Conservation (phyloP, 177 flowering plant genomes). For the Vitis hybrid region DNA sequence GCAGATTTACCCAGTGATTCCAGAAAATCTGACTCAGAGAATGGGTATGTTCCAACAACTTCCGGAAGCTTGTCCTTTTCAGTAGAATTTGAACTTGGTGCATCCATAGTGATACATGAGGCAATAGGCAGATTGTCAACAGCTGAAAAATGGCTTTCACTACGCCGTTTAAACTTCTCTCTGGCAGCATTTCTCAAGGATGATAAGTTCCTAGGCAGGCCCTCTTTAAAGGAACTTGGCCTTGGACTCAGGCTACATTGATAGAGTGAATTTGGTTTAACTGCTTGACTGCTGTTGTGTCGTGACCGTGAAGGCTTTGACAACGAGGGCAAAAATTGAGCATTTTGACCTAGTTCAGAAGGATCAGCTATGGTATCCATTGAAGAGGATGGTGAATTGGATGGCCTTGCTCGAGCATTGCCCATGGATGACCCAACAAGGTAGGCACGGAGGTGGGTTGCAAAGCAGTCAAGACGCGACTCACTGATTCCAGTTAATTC, state of each 20-base stretch:
- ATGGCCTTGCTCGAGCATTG: slow-evolving; percentile 23
- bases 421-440: slow-evolving; percentile 50
- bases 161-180: slow-evolving; percentile 55
- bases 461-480: slow-evolving; percentile 78
- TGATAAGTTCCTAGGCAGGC: slow-evolving; percentile 33
- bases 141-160: slow-evolving; percentile 34
- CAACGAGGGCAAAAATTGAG: slow-evolving; percentile 17
- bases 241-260: slow-evolving; percentile 74
- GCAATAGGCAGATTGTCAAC: slow-evolving; percentile 26
- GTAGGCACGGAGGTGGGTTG: slow-evolving; percentile 71
- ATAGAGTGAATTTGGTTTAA: slow-evolving; percentile 39
- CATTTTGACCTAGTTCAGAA: slow-evolving; percentile 24
- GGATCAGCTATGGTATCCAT: slow-evolving; percentile 20
- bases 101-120: slow-evolving; percentile 19
- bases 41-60: slow-evolving; percentile 7
- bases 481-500: slow-evolving; percentile 86
- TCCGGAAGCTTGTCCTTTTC: slow-evolving; percentile 36
- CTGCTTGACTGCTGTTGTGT: slow-evolving; percentile 29
- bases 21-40: slow-evolving; percentile 25
- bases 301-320: slow-evolving; percentile 39
- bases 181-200: slow-evolving; percentile 38
- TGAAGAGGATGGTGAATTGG: slow-evolving; percentile 11
- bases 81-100: slow-evolving; percentile 16
- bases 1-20: slow-evolving; percentile 46
- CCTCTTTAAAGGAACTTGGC: slow-evolving; percentile 66